A percentile compares a stretch with the other conserved stretches of the same genome.
Conservation (phyloP, 2,329 filamentous ascomycete genomes). For the Fusarium stilboides region DNA sequence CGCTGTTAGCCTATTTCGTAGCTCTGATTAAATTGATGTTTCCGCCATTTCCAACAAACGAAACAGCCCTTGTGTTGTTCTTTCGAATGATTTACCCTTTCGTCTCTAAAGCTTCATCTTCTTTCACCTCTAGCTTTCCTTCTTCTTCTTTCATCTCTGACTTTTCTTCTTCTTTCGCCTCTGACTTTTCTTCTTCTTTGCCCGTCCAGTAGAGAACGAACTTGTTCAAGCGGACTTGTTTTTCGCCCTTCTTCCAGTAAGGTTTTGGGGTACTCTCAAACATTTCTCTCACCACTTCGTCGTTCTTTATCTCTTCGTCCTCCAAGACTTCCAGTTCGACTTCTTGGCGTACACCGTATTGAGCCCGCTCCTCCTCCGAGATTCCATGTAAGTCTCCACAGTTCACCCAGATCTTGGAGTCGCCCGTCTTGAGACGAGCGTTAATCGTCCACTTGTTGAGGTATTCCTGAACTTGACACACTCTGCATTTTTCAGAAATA, state of each 20-base stretch:
- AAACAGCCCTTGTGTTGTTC: no score
- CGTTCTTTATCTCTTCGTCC: background rate
- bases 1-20: background rate
- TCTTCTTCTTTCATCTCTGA: background rate
- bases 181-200: background rate
- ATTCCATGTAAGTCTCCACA: conserved; percentile 13
- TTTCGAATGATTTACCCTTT: background rate
- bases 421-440: background rate
- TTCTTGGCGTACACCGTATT: background rate
- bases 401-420: conserved; percentile 6
- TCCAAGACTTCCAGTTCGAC: conserved; percentile 8
- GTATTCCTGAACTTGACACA: conserved; percentile 18
- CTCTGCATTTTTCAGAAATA: conserved; percentile 26
- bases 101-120: background rate
- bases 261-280: conserved; percentile 18
- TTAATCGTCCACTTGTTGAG: conserved; percentile 31
- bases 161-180: background rate
- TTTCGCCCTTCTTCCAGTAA: background rate
- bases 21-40: no score
- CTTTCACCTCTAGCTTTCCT: background rate
- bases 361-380: background rate
- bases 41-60: no score
- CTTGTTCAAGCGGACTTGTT: no score
- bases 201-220: background rate
- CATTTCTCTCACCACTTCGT: background rate